Base-by-base conservation (phyloP, 805 yeast genomes). In the Metschnikowia picachoensis region DNA sequence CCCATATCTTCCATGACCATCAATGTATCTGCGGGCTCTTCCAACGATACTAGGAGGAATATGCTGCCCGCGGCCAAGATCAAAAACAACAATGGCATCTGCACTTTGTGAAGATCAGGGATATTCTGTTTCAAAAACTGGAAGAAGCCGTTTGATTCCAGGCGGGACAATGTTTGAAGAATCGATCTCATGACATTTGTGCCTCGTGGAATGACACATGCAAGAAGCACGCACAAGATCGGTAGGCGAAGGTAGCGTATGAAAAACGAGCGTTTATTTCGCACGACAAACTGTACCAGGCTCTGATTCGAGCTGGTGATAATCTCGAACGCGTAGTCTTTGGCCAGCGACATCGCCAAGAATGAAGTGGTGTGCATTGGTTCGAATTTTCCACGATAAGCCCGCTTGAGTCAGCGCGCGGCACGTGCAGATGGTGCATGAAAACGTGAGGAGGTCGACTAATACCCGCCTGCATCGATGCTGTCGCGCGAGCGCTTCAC, bases 1-100 rank as follows among this genome's bases (percentile, higher is more conserved):
- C 83, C 84, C 37, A 77, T 59, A 25, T 68, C 68, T 48, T 67
- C 66, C 53, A 77, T 68, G 1, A 74, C 70, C 32, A 68, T 60
- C 41, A 77, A 53, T 4, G 67, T 63, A 49, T 78, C 82, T 42
- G 70, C 67, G 12, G 72, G 63, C 30, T 64, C 64, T 47, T 67
- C 69, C 44, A 62, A 60, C 4, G 65, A 41, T 10, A 61, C 47
- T 27, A 64, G 58, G 20, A 51, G 13, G 41, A 47, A 31, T 48
- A 53, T 37, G 8, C 35, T 28, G 10, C 43, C 4, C 25, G 43
- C 27, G n/a, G 42, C 38, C 20, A 28, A 29, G 8, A 37, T 17
- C 13, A 46, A 14, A 8, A 30, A 17, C 3, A 29, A 4, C 8
- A 20, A 15, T 12, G 17, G 28, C 7, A 8, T 13, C n/a, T 2